A percentile compares a stretch with the other conserved stretches of the same genome.
Conservation (phyloP, 345 rosid species). For the Lepidium aucheri region DNA sequence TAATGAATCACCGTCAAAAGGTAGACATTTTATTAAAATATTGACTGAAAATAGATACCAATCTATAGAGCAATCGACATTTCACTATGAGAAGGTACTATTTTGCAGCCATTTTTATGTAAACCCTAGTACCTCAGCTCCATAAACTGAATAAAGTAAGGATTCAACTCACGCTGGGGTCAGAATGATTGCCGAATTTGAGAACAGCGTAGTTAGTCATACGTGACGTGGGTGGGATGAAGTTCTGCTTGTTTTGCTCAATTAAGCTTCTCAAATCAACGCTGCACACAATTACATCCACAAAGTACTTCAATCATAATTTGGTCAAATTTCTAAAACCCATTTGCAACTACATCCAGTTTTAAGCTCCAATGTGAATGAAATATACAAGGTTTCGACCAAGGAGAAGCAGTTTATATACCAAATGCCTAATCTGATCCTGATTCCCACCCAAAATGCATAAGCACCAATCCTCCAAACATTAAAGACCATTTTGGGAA, state of each 20-base stretch:
- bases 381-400: not conserved
- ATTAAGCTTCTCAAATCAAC: slow-evolving; percentile 85
- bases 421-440: not conserved
- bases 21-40: not conserved
- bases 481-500: not conserved
- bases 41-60: not conserved
- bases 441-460: not conserved
- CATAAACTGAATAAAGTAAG: not conserved
- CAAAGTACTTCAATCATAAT: not conserved
- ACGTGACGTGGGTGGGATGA: slow-evolving; percentile 79
- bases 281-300: slow-evolving; percentile 34
- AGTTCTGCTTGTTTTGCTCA: slow-evolving; percentile 75
- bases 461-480: not conserved
- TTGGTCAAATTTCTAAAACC: not conserved
- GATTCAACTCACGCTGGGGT: slow-evolving; percentile 40
- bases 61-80: not conserved
- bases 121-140: not conserved
- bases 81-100: not conserved
- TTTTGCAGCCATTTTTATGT: not conserved
- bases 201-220: slow-evolving; percentile 86
- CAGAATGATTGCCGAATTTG: slow-evolving; percentile 59
- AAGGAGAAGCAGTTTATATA: not conserved
- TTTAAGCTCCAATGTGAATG: not conserved
- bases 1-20: not conserved
- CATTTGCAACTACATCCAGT: not conserved